Evolutionary conservation across 2,329 filamentous ascomycete genomes (phyloP).

Genomic region (Kalmusia sp.): DNA sequence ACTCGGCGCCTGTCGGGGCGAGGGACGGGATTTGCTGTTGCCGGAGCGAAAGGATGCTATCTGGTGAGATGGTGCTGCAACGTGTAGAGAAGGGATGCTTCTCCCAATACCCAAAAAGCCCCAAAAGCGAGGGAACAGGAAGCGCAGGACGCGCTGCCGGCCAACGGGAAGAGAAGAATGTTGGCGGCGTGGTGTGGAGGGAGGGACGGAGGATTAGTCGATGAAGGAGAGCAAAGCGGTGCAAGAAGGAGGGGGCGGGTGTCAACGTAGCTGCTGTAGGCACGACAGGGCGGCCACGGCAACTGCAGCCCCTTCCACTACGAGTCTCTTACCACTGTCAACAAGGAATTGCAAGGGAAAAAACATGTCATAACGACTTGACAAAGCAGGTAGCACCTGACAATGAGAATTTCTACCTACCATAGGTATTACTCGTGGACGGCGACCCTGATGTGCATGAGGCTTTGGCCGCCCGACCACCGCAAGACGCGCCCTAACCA

Average conservation of each 20-base stretch:
- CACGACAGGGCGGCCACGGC: neutral
- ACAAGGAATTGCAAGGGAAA: neutral
- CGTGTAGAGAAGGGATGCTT: conserved; percentile 7
- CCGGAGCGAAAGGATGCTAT: conserved; percentile 9
- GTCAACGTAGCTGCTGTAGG: neutral
- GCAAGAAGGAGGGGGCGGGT: conserved; percentile 1
- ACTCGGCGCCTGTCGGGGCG: neutral
- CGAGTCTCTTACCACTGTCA: neutral
- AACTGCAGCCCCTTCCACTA: neutral
- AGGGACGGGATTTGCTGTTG: neutral
- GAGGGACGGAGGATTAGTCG: conserved; percentile 10
- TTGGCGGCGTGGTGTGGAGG: conserved; percentile 16
- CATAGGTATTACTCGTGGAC: neutral
- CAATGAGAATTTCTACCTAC: conserved; percentile 11
- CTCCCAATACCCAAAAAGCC: conserved; percentile 11
- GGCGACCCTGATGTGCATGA: neutral
- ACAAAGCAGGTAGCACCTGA: neutral
- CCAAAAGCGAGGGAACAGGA: neutral
- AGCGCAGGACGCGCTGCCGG: conserved; percentile 9
- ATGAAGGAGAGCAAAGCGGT: neutral
- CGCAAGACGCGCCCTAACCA: no score
- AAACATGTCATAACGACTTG: neutral
- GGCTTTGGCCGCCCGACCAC: no score
- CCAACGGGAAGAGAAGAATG: conserved; percentile 18
- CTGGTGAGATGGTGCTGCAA: conserved; percentile 8